Conservation (phyloP, 352 stramenopile species). For the Phytophthora syringae region DNA sequence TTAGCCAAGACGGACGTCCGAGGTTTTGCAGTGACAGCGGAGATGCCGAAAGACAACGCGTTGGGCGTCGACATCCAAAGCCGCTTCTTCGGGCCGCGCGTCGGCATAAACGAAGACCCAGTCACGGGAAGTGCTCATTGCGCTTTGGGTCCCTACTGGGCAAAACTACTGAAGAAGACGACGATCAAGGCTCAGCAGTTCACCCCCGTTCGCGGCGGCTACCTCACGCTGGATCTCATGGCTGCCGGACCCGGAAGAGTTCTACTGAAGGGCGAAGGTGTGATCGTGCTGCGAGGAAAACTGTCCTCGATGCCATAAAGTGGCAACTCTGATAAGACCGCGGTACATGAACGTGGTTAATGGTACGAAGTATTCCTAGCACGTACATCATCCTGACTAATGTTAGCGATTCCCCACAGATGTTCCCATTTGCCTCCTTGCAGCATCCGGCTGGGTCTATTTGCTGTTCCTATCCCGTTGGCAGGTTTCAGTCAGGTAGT, state of each 20-base stretch:
- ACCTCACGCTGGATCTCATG: conserved; percentile 46
- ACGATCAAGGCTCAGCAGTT: conserved; percentile 54
- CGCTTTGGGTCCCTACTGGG: conserved; percentile 89
- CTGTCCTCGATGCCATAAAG: conserved; percentile 14
- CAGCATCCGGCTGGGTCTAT: neutral
- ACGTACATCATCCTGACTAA: too few relatives aligned
- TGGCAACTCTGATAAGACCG: neutral
- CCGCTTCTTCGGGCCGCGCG: conserved; percentile 90
- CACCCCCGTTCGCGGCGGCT: conserved; percentile 51
- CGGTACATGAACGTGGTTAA: too few relatives aligned
- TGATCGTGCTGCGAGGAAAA: conserved; percentile 28
- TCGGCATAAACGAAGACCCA: conserved; percentile 93
- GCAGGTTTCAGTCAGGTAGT: neutral
- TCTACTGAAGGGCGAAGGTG: conserved; percentile 53
- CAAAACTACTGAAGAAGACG: conserved; percentile 42
- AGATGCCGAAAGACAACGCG: conserved; percentile 18
- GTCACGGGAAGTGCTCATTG: conserved; percentile 94
- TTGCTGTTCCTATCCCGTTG: neutral
- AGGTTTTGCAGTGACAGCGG: conserved; percentile 21
- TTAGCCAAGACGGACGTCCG: conserved; percentile 22
- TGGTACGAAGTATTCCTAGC: too few relatives aligned
- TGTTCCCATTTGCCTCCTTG: neutral
- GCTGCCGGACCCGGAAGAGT: conserved; percentile 38
- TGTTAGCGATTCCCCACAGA: neutral
- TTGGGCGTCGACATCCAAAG: conserved; percentile 56